Base-by-base conservation (phyloP, 179 eudicot genomes). In the Corrigiola litoralis region DNA sequence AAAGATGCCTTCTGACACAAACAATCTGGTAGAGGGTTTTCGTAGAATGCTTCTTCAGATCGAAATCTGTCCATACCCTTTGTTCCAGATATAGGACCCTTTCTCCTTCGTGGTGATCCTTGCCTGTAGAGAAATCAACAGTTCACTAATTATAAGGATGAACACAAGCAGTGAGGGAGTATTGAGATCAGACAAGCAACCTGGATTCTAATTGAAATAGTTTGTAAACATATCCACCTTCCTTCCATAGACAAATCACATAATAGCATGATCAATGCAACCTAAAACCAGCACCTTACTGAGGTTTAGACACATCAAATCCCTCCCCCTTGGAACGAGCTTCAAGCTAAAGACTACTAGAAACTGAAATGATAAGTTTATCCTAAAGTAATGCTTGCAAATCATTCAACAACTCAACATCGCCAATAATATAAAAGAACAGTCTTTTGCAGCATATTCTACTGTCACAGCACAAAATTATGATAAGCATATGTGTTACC, bases 21-120 rank as follows among this genome's bases (percentile, higher is more conserved):
- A 69, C 98, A 90, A 68, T 90, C 98, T 3, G 98, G 97, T 48
- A 92, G 67, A 62, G 98, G 98, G 63, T 92, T 90, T 66, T 87
- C 98, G 37, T 90, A 92, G 60, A 92, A 92, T 57, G 91, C 89
- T 67, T 94, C 99, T 72, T 94, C 99, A 5, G 99, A 79, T 13
- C 97, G 86, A 69, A 86, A 88, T 75, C 97, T 87, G 45, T 94
- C 99, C 61, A 45, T 90, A 50, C 97, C 97, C 80, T 78, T 94
- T 60, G 99, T 90, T 70, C 99, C 99, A 18, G 95, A 58, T 17
- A 82, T 70, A 9, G 99, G 96, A 29, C 99, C 99, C 68, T 91
- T 94, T 76, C 99, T 84, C 81, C 76, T 88, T 80, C 99, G 66
- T 0, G 99, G 91, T 13, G 97, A 81, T 32, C 99, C 99, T 83